Conservation (phyloP, 495 filamentous ascomycete species). For the Aspergillus sclerotiicarbonarius region DNA sequence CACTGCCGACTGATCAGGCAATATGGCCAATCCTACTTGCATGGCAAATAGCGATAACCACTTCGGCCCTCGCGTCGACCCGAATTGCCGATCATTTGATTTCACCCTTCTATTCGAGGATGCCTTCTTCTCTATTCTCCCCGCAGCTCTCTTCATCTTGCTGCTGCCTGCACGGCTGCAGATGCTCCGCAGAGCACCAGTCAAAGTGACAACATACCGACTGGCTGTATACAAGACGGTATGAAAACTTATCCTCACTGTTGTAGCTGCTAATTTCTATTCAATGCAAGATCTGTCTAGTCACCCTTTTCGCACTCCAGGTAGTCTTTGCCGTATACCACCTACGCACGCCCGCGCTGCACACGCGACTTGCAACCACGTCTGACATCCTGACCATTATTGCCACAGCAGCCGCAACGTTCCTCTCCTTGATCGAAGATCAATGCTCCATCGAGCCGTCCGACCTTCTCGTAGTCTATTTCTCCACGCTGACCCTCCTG, state of each 20-base stretch:
- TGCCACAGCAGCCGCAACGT: slow-evolving; percentile 9
- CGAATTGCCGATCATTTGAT: slow-evolving; percentile 31
- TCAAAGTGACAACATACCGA: slow-evolving; percentile 27
- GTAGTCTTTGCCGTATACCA: slow-evolving; percentile 23
- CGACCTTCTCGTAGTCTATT: slow-evolving; percentile 32
- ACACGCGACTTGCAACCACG: not conserved
- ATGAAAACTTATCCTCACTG: too few species aligned
- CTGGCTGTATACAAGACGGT: slow-evolving; percentile 26
- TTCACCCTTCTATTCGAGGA: slow-evolving; percentile 39
- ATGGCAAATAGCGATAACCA: slow-evolving; percentile 2
- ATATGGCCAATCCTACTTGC: not conserved
- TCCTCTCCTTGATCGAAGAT: slow-evolving; percentile 33
- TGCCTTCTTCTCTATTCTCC: slow-evolving; percentile 26
- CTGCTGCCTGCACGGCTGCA: slow-evolving; percentile 20
- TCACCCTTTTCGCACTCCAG: slow-evolving; percentile 25
- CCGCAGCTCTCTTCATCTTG: slow-evolving; percentile 30
- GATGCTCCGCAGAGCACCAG: slow-evolving; percentile 19
- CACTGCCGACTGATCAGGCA: not conserved
- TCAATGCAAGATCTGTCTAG: not conserved
- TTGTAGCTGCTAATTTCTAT: not conserved
- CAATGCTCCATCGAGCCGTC: slow-evolving; percentile 34
- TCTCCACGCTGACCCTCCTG: slow-evolving; percentile 23
- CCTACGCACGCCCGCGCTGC: slow-evolving; percentile 9
- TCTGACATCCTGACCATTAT: slow-evolving; percentile 18
- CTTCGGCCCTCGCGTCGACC: slow-evolving; percentile 29